Base-by-base conservation (phyloP, 2,329 filamentous ascomycete species). In the Blastomyces parvus region DNA sequence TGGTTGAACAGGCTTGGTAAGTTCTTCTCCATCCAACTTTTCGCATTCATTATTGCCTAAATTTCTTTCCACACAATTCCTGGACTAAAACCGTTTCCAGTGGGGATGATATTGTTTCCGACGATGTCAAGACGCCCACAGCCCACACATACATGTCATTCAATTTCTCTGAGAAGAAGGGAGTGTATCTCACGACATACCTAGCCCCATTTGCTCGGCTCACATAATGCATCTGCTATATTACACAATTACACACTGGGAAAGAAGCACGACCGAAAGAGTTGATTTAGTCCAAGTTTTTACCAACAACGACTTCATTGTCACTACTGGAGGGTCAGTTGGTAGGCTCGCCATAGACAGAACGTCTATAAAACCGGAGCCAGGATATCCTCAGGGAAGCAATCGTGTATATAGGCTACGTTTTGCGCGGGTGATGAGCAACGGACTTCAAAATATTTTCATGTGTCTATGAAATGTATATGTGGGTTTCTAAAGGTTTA, bases 121-220 rank as follows among this genome's bases (percentile, higher is more conserved):
- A 33, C 27, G 52, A 55, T 33, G 11, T 55, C 52, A 55, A 55
- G 52, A 33, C 25, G 17, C 52, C 52, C 17, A 55, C 52, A 4
- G 52, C 52, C 52, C 27, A 55, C 22, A 55, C 52, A 55, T 55
- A 55, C 30, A 19, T 55, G 52, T 55, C 52, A 27, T 55, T 55
- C 27, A 55, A 55, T 55, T 55, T 55, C 25, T 55, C 52, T 17
- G 27, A 55, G 52, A 55, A 55, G 52, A 55, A 7, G 52, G 27
- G 52, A 33, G 14, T 55, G n/a, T 55, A 55, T 33, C 52, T 55
- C 22, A 55, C 52, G 22, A 55, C 52, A 33, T 55, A 55, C 25
- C 8, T 55, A 2, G 52, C 52, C 17, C 52, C 52, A 55, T 55
- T 55, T 55, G 77, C 22, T 22, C 42, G 42, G 19, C 42, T 46